Conservation (phyloP, 371 early-diverging fungal genomes). For the Apophysomyces variabilis region DNA sequence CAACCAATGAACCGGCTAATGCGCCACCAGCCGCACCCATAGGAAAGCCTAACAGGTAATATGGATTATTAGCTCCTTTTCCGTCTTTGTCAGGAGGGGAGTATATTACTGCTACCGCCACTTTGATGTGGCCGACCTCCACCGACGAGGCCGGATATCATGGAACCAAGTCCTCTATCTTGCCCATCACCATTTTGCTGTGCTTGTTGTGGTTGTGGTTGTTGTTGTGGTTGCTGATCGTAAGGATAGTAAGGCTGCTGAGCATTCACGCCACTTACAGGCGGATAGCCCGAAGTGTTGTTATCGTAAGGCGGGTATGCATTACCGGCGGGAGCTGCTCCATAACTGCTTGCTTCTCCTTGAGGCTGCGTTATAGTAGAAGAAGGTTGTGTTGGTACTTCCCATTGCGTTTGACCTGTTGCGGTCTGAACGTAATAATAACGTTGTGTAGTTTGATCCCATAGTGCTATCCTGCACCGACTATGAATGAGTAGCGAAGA, state of each 20-base stretch:
- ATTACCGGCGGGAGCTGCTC: conserved; percentile 10
- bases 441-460: conserved; percentile 42
- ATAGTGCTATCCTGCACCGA: conserved; percentile 37
- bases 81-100: background rate
- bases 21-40: conserved; percentile 23
- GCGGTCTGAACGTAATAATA: conserved; percentile 43
- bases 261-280: background rate
- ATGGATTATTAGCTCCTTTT: background rate
- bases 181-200: conserved; percentile 16
- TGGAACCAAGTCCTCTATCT: conserved; percentile 29
- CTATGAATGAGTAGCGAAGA: background rate
- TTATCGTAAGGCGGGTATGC: conserved; percentile 13
- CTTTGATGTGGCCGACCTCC: conserved; percentile 14
- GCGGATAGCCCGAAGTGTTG: conserved; percentile 1
- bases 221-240: conserved; percentile 19
- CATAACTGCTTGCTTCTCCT: conserved; percentile 36
- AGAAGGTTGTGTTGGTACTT: conserved; percentile 25
- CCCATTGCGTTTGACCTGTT: conserved; percentile 50
- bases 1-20: conserved; percentile 24
- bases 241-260: conserved; percentile 8
- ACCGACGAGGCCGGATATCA: conserved; percentile 26
- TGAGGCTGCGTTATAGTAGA: background rate
- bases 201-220: conserved; percentile 1
- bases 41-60: conserved; percentile 11
- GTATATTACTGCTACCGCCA: conserved; percentile 2